phyloP scores from a whole-genome alignment of 805 yeast species.

The Pichia cabralensis region DNA sequence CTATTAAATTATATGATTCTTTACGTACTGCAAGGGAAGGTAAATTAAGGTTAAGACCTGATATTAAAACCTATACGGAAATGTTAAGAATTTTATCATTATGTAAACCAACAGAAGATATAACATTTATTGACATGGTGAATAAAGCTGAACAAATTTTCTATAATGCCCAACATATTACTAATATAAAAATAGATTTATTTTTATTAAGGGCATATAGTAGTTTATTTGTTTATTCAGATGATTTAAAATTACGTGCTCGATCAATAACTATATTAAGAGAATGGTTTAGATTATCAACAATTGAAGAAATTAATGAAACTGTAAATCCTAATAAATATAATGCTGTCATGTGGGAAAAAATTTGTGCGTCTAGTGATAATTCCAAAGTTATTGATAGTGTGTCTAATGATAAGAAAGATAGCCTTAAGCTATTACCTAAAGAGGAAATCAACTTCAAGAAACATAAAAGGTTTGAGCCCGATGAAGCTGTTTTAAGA shows the following conservation, averaged over 20 bases:
- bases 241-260: constrained; percentile 18
- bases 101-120: constrained; percentile 2
- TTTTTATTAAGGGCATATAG: constrained; percentile 18
- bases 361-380: too few relatives aligned
- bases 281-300: constrained; percentile 22
- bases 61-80: constrained; percentile 27
- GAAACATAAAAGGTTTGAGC: constrained; percentile 15
- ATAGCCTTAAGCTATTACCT: constrained; percentile 1
- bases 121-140: constrained; percentile 13
- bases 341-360: constrained; percentile 3
- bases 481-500: constrained; percentile 14
- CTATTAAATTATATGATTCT: constrained; percentile 30
- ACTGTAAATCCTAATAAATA: constrained; percentile 5
- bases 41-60: constrained; percentile 20
- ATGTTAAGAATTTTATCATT: constrained; percentile 16
- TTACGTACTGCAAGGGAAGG: constrained; percentile 12
- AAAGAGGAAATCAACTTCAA: constrained; percentile 13
- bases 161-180: constrained; percentile 13
- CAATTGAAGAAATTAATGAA: constrained; percentile 13
- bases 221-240: constrained; percentile 18
- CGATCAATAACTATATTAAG: constrained; percentile 19
- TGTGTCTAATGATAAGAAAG: background rate
- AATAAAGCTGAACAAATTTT: constrained; percentile 16
- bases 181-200: constrained; percentile 13
- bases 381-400: background rate